Conservation (phyloP, 2,329 filamentous ascomycete genomes). For the Hypoxylon sp. region DNA sequence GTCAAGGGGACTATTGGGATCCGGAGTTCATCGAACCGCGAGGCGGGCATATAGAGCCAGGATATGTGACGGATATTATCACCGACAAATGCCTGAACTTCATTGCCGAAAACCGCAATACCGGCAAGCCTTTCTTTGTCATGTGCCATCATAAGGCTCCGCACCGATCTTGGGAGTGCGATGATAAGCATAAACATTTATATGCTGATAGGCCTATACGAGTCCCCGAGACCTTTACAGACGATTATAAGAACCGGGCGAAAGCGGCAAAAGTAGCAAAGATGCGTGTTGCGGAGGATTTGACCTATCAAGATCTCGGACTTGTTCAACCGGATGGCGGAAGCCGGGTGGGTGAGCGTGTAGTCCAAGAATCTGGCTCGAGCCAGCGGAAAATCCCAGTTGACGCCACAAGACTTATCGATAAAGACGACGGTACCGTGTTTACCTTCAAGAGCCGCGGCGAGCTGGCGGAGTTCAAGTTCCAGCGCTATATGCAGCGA, state of each 20-base stretch:
- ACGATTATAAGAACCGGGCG: conserved; percentile 69
- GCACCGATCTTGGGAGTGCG: conserved; percentile 67
- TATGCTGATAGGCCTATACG: conserved; percentile 62
- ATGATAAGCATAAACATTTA: conserved; percentile 63
- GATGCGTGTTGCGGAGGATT: conserved; percentile 57
- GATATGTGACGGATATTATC: conserved; percentile 68
- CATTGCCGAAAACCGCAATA: conserved; percentile 53
- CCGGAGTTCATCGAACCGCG: conserved; percentile 63
- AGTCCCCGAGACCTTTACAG: conserved; percentile 66
- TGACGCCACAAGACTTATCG: conserved; percentile 55
- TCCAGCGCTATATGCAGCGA: conserved; percentile 70
- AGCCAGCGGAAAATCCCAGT: conserved; percentile 52
- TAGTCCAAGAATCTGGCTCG: conserved; percentile 50
- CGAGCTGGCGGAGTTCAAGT: conserved; percentile 68
- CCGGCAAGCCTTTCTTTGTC: conserved; percentile 64
- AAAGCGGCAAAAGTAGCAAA: conserved; percentile 64
- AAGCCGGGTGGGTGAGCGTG: conserved; percentile 56
- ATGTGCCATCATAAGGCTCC: conserved; percentile 72
- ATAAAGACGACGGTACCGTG: conserved; percentile 49
- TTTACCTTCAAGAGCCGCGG: conserved; percentile 61
- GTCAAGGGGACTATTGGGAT: conserved; percentile 68
- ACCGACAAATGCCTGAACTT: conserved; percentile 65
- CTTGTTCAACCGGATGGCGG: conserved; percentile 67
- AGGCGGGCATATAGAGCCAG: conserved; percentile 54
- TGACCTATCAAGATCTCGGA: conserved; percentile 67